Evolutionary conservation across 2,329 filamentous ascomycete genomes (phyloP).

Genomic region (Tolypocladium sp.): DNA sequence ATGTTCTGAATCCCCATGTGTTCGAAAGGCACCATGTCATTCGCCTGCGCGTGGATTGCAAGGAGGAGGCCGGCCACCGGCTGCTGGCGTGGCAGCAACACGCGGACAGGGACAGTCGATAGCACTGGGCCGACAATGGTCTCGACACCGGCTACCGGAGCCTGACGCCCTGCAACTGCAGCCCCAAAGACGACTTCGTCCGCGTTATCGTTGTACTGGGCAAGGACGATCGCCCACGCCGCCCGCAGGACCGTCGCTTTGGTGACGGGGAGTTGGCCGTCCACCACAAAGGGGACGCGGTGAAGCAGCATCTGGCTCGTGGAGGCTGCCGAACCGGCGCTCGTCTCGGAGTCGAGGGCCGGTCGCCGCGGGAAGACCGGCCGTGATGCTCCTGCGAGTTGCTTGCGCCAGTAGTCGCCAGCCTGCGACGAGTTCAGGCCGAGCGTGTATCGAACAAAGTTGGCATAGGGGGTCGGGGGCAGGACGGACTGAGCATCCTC

Average conservation of each 20-base stretch:
- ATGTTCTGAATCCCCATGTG: slow-evolving; percentile 12
- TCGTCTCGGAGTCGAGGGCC: too few species aligned
- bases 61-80: slow-evolving; percentile 2
- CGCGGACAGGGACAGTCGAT: background rate
- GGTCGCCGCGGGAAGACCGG: too few species aligned
- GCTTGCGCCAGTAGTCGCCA: too few species aligned
- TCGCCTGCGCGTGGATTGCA: slow-evolving; percentile 6
- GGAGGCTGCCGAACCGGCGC: too few species aligned
- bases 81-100: too few species aligned
- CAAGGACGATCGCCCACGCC: background rate
- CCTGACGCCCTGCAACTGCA: background rate
- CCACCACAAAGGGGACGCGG: too few species aligned
- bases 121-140: background rate
- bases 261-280: background rate
- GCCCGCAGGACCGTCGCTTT: background rate
- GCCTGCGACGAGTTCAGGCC: too few species aligned
- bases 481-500: too few species aligned
- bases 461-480: too few species aligned
- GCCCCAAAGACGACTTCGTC: background rate
- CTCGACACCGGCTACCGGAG: background rate
- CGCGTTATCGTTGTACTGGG: background rate
- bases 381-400: too few species aligned
- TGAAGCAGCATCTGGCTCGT: too few species aligned
- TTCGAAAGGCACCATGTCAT: slow-evolving; percentile 6
- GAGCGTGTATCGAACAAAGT: too few species aligned